Base-by-base conservation (phyloP, 1,284 basidiomycete genomes). In the Sporisorium exsertum region DNA sequence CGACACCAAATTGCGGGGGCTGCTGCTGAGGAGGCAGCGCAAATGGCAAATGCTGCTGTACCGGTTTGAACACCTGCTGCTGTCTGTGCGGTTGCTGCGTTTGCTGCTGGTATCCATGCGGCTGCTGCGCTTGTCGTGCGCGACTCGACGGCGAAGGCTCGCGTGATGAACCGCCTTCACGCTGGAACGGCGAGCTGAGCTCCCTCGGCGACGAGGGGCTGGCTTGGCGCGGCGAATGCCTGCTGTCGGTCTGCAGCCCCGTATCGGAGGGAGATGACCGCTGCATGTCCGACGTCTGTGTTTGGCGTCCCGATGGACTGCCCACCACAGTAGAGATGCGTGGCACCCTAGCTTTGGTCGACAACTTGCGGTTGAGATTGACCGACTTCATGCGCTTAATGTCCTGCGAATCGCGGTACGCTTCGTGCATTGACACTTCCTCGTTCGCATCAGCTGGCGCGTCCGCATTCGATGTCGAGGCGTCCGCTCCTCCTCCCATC, bases 311-410 rank as follows among this genome's bases (percentile, higher is more conserved):
- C 5, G 94, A 90, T n/a, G 96, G 96, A 82, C 93, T 94, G 86
- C 97, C 96, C 51, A 99, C 92, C 42, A 99, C 92, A 4, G 94
- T 98, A 20, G 95, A 97, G 47, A 94, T 91, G 86, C 94, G 95
- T 5, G 97, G 94, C 71, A 97, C 86, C 52, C 92, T 91, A 16
- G 95, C 94, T 13, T 94, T 95, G 56, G 93, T 94, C 42, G 95
- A 96, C 55, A 95, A 88, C 86, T 98, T 98, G 64, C 97, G 92
- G 86, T 97, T 94, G 22, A 99, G 89, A 49, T 83, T 83, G 47
- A 94, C 93, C 16, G 88, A 88, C 87, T 95, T 97, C 90, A 97
- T 93, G 35, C 93, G 91, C 90, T 96, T 94, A 85, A 97, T 93
- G 80, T 98, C 95, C 78, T 88, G 90, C 59, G 92, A 92, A 81